Conservation (phyloP, 176 grass and related monocot species). For the Raddia distichophylla region DNA sequence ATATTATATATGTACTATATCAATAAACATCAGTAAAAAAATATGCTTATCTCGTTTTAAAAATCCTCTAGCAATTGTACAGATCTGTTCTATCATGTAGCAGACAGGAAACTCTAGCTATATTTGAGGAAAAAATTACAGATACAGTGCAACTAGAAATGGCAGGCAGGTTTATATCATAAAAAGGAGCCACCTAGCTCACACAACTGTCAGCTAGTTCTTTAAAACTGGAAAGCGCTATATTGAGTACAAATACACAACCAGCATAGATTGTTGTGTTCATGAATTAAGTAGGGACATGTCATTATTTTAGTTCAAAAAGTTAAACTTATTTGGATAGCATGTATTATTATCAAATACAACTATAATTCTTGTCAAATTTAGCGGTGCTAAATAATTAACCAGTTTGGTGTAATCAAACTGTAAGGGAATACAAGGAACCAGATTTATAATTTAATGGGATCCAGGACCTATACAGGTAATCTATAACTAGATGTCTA, state of each 20-base stretch:
- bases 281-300: background rate
- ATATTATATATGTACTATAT: background rate
- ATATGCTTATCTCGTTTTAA: background rate
- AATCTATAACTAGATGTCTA: background rate
- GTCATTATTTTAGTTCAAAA: background rate
- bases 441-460: background rate
- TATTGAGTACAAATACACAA: background rate
- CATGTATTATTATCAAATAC: background rate
- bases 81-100: background rate
- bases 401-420: background rate
- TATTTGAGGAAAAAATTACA: background rate
- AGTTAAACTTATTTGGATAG: background rate
- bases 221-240: background rate
- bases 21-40: background rate
- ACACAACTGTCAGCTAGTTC: background rate
- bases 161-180: background rate
- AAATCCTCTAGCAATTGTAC: background rate
- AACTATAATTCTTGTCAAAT: background rate
- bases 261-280: background rate
- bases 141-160: background rate
- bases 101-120: background rate
- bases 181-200: background rate
- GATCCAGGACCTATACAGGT: background rate
- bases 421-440: background rate
- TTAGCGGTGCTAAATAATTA: background rate